Conservation (phyloP, 345 rosid genomes). For the Camelina neglecta region DNA sequence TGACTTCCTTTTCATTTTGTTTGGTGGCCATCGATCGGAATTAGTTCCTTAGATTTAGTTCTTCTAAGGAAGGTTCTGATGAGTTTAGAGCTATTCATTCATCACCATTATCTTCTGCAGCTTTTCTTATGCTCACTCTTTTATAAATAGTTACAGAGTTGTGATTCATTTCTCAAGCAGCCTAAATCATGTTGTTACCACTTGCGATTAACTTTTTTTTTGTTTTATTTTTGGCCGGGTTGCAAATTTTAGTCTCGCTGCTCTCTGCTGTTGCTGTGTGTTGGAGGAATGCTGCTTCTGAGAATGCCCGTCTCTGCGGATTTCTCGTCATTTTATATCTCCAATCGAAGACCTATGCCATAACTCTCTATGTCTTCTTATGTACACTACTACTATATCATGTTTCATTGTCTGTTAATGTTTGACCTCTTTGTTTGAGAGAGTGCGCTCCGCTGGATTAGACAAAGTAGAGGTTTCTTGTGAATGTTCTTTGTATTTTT, state of each 20-base stretch:
- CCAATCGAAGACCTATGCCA: slow-evolving; percentile 9
- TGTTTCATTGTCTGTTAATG: slow-evolving; percentile 24
- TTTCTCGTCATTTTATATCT: slow-evolving; percentile 10
- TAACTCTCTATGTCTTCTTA: slow-evolving; percentile 21
- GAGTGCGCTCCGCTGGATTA: background rate
- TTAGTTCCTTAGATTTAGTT: slow-evolving; percentile 11
- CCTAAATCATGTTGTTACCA: background rate
- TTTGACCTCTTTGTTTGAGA: slow-evolving; percentile 20
- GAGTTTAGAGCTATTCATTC: slow-evolving; percentile 11
- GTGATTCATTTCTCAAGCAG: slow-evolving; percentile 5
- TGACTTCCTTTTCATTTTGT: background rate
- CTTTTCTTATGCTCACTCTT: slow-evolving; percentile 13
- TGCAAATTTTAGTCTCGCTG: slow-evolving; percentile 54
- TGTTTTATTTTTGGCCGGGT: background rate
- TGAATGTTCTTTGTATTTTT: slow-evolving; percentile 14
- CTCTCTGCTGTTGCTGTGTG: slow-evolving; percentile 54
- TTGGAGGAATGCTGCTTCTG: slow-evolving; percentile 60
- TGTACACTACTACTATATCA: slow-evolving; percentile 3
- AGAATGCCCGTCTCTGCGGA: slow-evolving; percentile 16
- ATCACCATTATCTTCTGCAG: background rate
- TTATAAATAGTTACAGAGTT: background rate
- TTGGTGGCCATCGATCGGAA: slow-evolving; percentile 10
- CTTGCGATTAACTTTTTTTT: background rate
- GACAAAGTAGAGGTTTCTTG: background rate
- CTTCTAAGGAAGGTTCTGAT: slow-evolving; percentile 10